Conservation (phyloP, 1,139 yeast genomes). For the Candida neerlandica region DNA sequence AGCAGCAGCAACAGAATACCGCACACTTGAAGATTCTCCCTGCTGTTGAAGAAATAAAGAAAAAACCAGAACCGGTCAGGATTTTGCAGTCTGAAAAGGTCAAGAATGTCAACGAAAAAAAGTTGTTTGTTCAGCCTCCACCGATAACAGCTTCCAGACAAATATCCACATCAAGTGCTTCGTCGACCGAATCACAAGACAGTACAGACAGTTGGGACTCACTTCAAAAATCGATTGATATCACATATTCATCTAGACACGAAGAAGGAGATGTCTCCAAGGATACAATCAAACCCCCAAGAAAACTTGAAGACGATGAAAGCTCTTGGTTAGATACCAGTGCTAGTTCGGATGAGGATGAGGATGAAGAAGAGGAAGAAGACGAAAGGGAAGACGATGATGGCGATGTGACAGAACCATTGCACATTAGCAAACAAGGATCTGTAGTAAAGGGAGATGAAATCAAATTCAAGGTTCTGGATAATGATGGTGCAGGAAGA, state of each 20-base stretch:
- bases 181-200: constrained; percentile 10
- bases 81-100: neutral
- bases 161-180: constrained; percentile 7
- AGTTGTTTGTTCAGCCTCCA: neutral
- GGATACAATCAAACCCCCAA: constrained; percentile 2
- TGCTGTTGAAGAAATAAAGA: neutral
- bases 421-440: constrained; percentile 9
- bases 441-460: neutral
- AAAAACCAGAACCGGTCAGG: neutral
- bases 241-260: constrained; percentile 16
- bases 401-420: constrained; percentile 13
- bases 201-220: constrained; percentile 36
- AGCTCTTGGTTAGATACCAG: constrained; percentile 13
- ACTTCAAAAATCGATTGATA: constrained; percentile 36
- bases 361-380: constrained; percentile 2
- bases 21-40: constrained; percentile 2
- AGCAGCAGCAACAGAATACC: neutral
- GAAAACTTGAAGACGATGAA: constrained; percentile 15
- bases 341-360: constrained; percentile 6
- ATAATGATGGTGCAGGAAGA: constrained; percentile 38
- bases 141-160: neutral
- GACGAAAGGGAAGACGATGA: constrained; percentile 4
- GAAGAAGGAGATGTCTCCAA: neutral
- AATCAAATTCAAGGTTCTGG: neutral
- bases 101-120: neutral